Evolutionary conservation across 2,329 filamentous ascomycete species (phyloP).

Genomic region (Colletotrichum truncatum): DNA sequence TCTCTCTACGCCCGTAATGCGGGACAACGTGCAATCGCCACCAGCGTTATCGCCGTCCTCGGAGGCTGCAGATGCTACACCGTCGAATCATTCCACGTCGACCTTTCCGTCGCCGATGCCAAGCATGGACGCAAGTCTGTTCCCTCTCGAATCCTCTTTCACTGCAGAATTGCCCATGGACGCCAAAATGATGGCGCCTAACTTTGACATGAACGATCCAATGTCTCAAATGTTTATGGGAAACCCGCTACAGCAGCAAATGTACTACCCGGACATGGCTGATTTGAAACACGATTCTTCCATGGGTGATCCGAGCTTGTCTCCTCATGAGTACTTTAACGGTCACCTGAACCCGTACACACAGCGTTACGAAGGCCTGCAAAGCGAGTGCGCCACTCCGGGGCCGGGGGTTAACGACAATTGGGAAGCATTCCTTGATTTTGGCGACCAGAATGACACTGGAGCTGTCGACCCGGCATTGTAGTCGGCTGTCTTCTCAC

Average conservation of each 20-base stretch:
- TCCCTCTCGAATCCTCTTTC: slow-evolving; percentile 45
- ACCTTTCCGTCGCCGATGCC: slow-evolving; percentile 34
- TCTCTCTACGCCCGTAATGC: slow-evolving; percentile 24
- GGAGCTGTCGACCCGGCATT: slow-evolving; percentile 13
- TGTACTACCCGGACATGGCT: slow-evolving; percentile 9
- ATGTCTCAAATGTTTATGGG: slow-evolving; percentile 28
- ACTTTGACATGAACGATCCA: slow-evolving; percentile 41
- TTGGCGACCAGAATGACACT: slow-evolving; percentile 32
- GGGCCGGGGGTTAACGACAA: neutral
- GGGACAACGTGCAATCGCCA: slow-evolving; percentile 36
- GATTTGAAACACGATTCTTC: slow-evolving; percentile 12
- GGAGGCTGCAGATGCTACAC: slow-evolving; percentile 1
- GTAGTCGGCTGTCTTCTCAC: neutral
- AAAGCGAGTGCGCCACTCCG: slow-evolving; percentile 1
- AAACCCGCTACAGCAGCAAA: slow-evolving; percentile 17
- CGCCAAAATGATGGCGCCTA: slow-evolving; percentile 50
- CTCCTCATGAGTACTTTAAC: slow-evolving; percentile 18
- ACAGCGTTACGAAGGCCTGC: neutral
- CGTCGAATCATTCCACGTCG: slow-evolving; percentile 34
- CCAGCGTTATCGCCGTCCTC: slow-evolving; percentile 39
- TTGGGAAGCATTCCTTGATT: slow-evolving; percentile 20
- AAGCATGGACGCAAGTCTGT: slow-evolving; percentile 35
- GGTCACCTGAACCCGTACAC: slow-evolving; percentile 23
- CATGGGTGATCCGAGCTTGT: neutral
- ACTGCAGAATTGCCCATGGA: slow-evolving; percentile 53